Percentiles rank a stretch among this genome's conserved stretches.
These are phyloP conservation scores for Penicillium sp. DNA, from an alignment of 2,329 filamentous ascomycete species.

Conservation along the genomic window DNA sequence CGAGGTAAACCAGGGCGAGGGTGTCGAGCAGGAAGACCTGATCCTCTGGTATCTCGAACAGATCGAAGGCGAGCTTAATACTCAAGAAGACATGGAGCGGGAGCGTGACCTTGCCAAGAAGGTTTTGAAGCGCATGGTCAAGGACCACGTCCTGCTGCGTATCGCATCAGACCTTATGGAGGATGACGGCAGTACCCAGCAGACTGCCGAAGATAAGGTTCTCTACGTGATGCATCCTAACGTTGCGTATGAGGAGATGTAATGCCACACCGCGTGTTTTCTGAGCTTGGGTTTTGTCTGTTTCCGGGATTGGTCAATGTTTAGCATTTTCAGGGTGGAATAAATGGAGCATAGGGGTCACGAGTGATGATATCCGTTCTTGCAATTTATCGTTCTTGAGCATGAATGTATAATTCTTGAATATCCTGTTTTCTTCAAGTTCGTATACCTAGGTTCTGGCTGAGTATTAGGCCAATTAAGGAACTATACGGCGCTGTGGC, in stretches of 20 bases:
- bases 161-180: constrained; percentile 84
- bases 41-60: constrained; percentile 91
- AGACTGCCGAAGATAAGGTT: constrained; percentile 53
- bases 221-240: constrained; percentile 95
- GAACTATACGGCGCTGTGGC: no score
- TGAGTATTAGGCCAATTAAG: no score
- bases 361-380: constrained; percentile 38
- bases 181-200: constrained; percentile 58
- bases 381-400: constrained; percentile 10
- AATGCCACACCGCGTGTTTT: constrained; percentile 51
- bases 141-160: constrained; percentile 67
- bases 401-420: constrained; percentile 15
- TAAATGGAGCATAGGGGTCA: constrained; percentile 32
- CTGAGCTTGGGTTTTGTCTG: constrained; percentile 9
- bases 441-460: no score
- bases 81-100: constrained; percentile 76
- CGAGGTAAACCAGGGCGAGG: constrained; percentile 74
- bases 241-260: constrained; percentile 72
- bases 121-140: constrained; percentile 94
- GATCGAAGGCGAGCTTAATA: constrained; percentile 79
- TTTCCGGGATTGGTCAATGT: constrained; percentile 19
- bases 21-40: constrained; percentile 80
- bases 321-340: constrained; percentile 31
- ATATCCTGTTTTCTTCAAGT: background rate
- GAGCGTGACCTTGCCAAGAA: constrained; percentile 77